Conservation (phyloP, 2,329 filamentous ascomycete genomes). For the Arachnopeziza araneosa region DNA sequence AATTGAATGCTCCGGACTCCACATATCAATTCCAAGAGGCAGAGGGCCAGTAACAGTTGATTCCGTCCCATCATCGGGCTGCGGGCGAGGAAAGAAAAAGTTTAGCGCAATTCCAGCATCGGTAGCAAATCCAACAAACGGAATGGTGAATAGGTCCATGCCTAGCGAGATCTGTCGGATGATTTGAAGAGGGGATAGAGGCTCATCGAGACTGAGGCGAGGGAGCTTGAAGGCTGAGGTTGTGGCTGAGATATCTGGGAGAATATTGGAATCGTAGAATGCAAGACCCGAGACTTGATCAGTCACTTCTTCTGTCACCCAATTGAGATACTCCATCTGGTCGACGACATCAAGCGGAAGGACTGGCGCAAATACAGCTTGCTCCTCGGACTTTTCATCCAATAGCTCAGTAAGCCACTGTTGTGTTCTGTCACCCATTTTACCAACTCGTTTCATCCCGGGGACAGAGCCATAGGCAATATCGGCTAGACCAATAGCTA, state of each 20-base stretch:
- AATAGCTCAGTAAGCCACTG: conserved; percentile 72
- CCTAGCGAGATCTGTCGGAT: conserved; percentile 72
- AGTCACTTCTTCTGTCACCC: conserved; percentile 58
- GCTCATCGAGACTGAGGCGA: conserved; percentile 66
- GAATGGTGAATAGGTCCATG: conserved; percentile 71
- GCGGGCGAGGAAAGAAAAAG: conserved; percentile 63
- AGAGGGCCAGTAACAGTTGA: conserved; percentile 16
- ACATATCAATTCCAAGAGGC: conserved; percentile 74
- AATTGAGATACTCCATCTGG: conserved; percentile 75
- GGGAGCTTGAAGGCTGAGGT: conserved; percentile 55
- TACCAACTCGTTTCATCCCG: conserved; percentile 66
- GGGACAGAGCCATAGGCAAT: conserved; percentile 52
- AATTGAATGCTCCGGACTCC: conserved; percentile 55
- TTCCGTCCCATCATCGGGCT: conserved; percentile 8
- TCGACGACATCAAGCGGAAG: conserved; percentile 68
- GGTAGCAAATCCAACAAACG: conserved; percentile 68
- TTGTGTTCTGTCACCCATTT: conserved; percentile 83
- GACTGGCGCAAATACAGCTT: conserved; percentile 57
- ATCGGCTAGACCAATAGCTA: conserved; percentile 75
- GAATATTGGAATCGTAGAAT: conserved; percentile 67
- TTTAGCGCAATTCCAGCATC: conserved; percentile 81
- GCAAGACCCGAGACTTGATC: conserved; percentile 63
- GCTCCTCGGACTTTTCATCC: conserved; percentile 28
- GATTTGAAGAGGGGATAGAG: conserved; percentile 67
- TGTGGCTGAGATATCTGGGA: conserved; percentile 59